phyloP scores from a whole-genome alignment of 805 yeast species.

The Monosporozyma aerobia region DNA sequence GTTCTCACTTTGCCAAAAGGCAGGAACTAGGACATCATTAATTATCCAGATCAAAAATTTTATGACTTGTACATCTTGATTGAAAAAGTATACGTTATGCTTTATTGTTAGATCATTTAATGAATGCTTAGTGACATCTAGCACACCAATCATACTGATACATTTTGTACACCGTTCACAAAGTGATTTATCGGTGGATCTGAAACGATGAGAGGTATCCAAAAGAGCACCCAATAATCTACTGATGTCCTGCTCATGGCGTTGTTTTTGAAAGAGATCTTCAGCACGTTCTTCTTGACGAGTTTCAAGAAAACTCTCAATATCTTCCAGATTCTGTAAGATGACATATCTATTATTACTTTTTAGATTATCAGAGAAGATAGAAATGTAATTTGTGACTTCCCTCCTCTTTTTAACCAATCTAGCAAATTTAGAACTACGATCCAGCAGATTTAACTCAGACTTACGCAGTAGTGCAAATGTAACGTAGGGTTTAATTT shows the following conservation, averaged over 20 bases:
- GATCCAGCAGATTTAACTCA: conserved; percentile 40
- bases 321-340: conserved; percentile 59
- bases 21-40: conserved; percentile 63
- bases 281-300: conserved; percentile 40
- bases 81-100: conserved; percentile 52
- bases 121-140: conserved; percentile 55
- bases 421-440: conserved; percentile 43
- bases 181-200: conserved; percentile 38
- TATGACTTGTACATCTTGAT: conserved; percentile 50
- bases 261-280: conserved; percentile 31
- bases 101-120: conserved; percentile 28
- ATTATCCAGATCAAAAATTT: conserved; percentile 57
- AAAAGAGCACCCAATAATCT: conserved; percentile 44
- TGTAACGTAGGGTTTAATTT: conserved; percentile 40
- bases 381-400: conserved; percentile 18
- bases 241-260: conserved; percentile 30
- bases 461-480: conserved; percentile 59
- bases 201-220: conserved; percentile 49
- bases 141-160: conserved; percentile 66
- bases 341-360: conserved; percentile 47
- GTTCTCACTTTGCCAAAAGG: conserved; percentile 84
- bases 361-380: conserved; percentile 21
- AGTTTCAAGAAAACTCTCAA: conserved; percentile 42
- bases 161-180: conserved; percentile 57
- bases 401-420: conserved; percentile 28